These are phyloP conservation scores for Lasiosphaeris hirsuta DNA, from an alignment of 495 filamentous ascomycete genomes.

Conservation along the genomic window DNA sequence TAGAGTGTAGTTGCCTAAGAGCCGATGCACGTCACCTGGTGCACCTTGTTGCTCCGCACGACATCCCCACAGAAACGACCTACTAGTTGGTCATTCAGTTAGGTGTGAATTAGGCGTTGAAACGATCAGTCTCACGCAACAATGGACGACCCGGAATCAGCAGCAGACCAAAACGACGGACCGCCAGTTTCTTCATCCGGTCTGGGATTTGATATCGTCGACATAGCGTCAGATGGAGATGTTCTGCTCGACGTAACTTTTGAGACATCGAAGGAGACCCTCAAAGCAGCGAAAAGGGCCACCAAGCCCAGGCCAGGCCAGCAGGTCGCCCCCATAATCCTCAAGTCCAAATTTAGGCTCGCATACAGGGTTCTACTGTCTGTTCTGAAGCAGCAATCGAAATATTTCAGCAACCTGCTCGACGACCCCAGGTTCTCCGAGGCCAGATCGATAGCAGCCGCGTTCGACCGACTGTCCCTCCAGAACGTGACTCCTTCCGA, in stretches of 20 bases:
- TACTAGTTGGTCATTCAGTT: too few species aligned
- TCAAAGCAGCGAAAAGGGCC: conserved; percentile 25
- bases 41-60: too few species aligned
- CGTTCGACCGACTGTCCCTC: conserved; percentile 40
- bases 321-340: conserved; percentile 18
- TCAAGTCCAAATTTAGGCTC: conserved; percentile 32
- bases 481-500: conserved; percentile 41
- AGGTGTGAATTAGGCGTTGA: too few species aligned
- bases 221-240: conserved; percentile 52
- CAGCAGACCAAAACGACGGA: conserved; percentile 18
- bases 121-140: too few species aligned
- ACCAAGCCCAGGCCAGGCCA: conserved; percentile 20
- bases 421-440: conserved; percentile 49
- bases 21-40: too few species aligned
- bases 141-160: conserved; percentile 20
- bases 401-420: conserved; percentile 58
- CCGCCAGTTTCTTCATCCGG: neutral
- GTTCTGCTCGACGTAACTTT: conserved; percentile 54
- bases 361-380: conserved; percentile 39
- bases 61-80: too few species aligned
- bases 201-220: conserved; percentile 29
- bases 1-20: too few species aligned
- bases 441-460: conserved; percentile 41
- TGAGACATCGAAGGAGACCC: conserved; percentile 46
- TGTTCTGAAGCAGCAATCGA: conserved; percentile 46